Conservation (phyloP, 2,329 filamentous ascomycete species). For the Curvularia lunata region DNA sequence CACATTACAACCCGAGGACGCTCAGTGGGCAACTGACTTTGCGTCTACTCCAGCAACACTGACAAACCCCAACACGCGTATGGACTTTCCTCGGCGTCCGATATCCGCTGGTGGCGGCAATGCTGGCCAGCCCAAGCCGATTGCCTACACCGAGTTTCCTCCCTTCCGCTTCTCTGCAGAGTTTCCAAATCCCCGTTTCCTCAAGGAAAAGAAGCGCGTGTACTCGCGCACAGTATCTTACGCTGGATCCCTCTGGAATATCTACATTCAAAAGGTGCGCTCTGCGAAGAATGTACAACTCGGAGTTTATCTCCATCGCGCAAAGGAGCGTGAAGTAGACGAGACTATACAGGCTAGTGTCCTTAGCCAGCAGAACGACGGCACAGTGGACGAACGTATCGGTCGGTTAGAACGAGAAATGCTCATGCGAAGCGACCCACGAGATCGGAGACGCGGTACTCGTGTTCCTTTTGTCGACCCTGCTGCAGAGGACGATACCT, state of each 20-base stretch:
- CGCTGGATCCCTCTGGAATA: constrained; percentile 65
- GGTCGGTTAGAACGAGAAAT: constrained; percentile 62
- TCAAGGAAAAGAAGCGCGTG: constrained; percentile 65
- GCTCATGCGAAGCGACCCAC: constrained; percentile 52
- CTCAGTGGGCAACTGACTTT: constrained; percentile 63
- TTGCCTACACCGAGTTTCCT: constrained; percentile 61
- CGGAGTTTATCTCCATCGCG: constrained; percentile 65
- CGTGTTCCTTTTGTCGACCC: constrained; percentile 34
- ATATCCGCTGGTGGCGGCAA: constrained; percentile 46
- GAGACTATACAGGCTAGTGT: constrained; percentile 51
- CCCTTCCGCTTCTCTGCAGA: constrained; percentile 66
- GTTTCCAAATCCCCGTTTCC: constrained; percentile 61
- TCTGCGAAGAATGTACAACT: constrained; percentile 63
- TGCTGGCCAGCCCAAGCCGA: constrained; percentile 47
- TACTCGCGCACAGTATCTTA: constrained; percentile 67
- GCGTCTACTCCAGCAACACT: constrained; percentile 54
- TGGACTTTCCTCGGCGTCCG: constrained; percentile 39
- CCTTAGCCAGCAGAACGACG: constrained; percentile 47
- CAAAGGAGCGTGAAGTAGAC: constrained; percentile 61
- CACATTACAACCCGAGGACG: constrained; percentile 60
- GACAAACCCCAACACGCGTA: constrained; percentile 43
- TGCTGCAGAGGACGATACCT: constrained; percentile 50
- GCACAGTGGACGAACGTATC: constrained; percentile 61
- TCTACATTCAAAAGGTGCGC: constrained; percentile 66
- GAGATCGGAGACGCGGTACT: constrained; percentile 39